Base-by-base conservation (phyloP, 768 basidiomycete genomes). In the Mycena alexandri region DNA sequence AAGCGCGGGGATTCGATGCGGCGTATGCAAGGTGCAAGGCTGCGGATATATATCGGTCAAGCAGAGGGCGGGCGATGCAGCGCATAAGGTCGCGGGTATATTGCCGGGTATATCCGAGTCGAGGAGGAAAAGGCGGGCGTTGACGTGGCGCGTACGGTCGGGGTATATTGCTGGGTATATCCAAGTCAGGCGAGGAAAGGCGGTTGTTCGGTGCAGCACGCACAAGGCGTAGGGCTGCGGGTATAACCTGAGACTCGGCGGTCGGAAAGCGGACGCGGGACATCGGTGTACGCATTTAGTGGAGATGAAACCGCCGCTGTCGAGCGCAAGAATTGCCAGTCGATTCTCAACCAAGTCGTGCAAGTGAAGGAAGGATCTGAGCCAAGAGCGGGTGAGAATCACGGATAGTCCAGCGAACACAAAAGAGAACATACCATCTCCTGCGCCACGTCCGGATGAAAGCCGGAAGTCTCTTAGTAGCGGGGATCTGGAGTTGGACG, bases 171-270 rank as follows among this genome's bases (percentile, higher is more conserved):
- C 2, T 3, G 38, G 38, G 38, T 38, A 38, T 38, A 38, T 38
- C 14, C 38, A 9, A 14, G 10, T 38, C 38, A 9, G 22, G 21
- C 7, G 22, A 47, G 1, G n/a, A 3, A 22, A 21, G 7, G n/a
- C n/a, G 11, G 46, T 6, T 21, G 22, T 12, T 12, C 22, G 46
- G 46, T 43, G 55, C 55, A 41, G 24, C 41, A 38, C 8, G 55
- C 25, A 56, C 42, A 57, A 54, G 16, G 42, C 9, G 46, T 57
- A 44, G 24, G 5, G 33, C 43, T 16, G 56, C 33, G 59, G 46
- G 58, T 60, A 60, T 60, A 60, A 46, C n/a, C 25, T 50, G 22
- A 50, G 21, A 33, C 58, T 38, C 47, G 47, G 58, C 47, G 57
- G 47, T 60, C 58, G 34, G 34, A 60, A 60, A 50, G 22, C 21